Base-by-base conservation (phyloP, 768 basidiomycete species). In the Boletus fagicola region DNA sequence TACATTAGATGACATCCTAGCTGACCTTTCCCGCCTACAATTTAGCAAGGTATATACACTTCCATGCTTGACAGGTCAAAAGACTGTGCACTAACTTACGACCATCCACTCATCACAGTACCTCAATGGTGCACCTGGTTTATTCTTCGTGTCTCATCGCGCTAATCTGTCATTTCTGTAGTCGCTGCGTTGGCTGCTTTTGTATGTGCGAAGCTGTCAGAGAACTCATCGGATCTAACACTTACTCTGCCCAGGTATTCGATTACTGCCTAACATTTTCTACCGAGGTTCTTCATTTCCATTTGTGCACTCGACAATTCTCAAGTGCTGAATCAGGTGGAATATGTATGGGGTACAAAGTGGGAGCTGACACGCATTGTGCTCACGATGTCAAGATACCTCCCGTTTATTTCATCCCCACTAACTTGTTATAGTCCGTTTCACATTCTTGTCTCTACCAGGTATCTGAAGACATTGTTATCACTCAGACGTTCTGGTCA, bases 371-470 rank as follows among this genome's bases (percentile, higher is more conserved):
- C n/a, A n/a, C n/a, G n/a, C n/a, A n/a, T 62, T 26, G 53, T 71
- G 13, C 71, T 69, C 49, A 64, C 67, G 12, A 9, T 69, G 5
- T 49, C 69, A 49, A 66, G 68, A 59, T 71, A 71, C 49, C 54
- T 71, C 31, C 45, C 69, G 18, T 65, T 69, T 33, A 5, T 67
- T 44, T 40, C 62, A 3, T 51, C 59, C 15, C 36, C 56, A 0
- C 45, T 65, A 16, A 57, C 61, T n/a, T 62, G 60, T 35, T 68
- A 61, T 44, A 47, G 68, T 65, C 18, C 2, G 60, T 57, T 24
- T 51, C 39, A 5, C 10, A 2, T 35, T 53, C 12, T 35, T 28
- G 16, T 22, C 36, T 18, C 3, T 43, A 18, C 35, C 9, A 0
- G 1, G 6, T 13, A 4, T 44, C 48, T 63, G 35, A 66, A 24